These are phyloP conservation scores for Aspergillus melleus DNA, from an alignment of 2,329 filamentous ascomycete genomes.

Conservation along the genomic window DNA sequence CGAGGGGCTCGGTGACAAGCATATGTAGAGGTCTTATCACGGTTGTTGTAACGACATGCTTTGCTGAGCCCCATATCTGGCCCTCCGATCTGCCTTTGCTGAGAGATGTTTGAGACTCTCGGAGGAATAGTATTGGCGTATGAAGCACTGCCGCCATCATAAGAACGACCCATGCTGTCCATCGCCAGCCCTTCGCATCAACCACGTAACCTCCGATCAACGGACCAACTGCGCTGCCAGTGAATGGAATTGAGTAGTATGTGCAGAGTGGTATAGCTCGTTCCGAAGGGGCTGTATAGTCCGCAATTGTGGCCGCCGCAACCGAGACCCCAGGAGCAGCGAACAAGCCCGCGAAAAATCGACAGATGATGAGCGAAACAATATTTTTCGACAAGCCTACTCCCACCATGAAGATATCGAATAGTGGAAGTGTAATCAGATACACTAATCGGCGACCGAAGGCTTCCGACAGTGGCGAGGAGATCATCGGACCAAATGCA, in stretches of 20 bases:
- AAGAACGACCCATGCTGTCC: slow-evolving; percentile 71
- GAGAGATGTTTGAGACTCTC: slow-evolving; percentile 66
- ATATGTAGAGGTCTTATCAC: slow-evolving; percentile 60
- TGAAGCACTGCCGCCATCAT: slow-evolving; percentile 60
- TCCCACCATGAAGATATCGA: slow-evolving; percentile 53
- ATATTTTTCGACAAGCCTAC: slow-evolving; percentile 59
- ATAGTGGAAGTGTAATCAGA: slow-evolving; percentile 65
- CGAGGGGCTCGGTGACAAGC: slow-evolving; percentile 68
- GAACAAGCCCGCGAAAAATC: slow-evolving; percentile 76
- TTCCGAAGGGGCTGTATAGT: slow-evolving; percentile 34
- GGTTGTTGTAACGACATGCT: slow-evolving; percentile 27
- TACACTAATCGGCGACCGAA: slow-evolving; percentile 69
- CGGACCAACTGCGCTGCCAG: slow-evolving; percentile 48
- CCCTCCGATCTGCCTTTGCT: background rate
- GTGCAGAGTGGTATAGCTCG: slow-evolving; percentile 15
- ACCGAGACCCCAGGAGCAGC: slow-evolving; percentile 55
- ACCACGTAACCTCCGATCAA: slow-evolving; percentile 69
- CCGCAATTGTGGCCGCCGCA: slow-evolving; percentile 69
- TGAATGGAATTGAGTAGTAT: slow-evolving; percentile 20
- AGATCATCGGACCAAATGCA: slow-evolving; percentile 69
- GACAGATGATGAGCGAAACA: slow-evolving; percentile 67
- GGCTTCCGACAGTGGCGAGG: slow-evolving; percentile 72
- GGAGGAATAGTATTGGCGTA: slow-evolving; percentile 55
- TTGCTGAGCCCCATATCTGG: background rate
- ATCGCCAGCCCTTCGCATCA: slow-evolving; percentile 67